Evolutionary conservation across 2,329 filamentous ascomycete species (phyloP), one percentile per base, ranked within the genome.

Genomic region (Aspergillus brasiliensis): DNA sequence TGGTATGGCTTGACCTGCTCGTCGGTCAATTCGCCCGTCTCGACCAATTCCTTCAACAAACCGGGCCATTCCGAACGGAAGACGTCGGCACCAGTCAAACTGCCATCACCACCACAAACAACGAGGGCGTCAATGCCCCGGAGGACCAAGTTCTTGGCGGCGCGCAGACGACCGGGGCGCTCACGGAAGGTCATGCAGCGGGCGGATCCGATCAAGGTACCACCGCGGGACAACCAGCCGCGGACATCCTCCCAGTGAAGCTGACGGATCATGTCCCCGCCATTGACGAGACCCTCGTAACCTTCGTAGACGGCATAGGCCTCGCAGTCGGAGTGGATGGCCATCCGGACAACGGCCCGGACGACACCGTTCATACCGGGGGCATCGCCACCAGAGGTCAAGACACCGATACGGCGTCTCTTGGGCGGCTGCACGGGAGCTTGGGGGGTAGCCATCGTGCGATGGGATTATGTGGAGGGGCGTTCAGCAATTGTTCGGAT

Each of bases 31-130:
- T 94, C 84, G 56, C 88, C 87, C 2, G 79, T 90, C 52, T 85
- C 74, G 37, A 98, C 90, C 62, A 99, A 85, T 81, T 99, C 95
- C 55, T 91, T 82, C 60, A 99, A 77, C 65, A 99, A 83, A 46
- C 90, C 87, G 3, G 93, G 91, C 95, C 95, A 99, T 75, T 99
- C 95, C 53, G 86, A 82, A 64, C 95, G 87, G 81, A 99, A 98
- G 72, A 87, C 89, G 82, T 99, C 95, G 57, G 95, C 95, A 73
- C 95, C 95, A 10, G 95, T 99, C 71, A 99, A 84, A 66, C 92
- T 96, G 64, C 95, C 95, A 75, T 99, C 95, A 80, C 95, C 95
- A 75, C 95, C 95, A 76, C 94, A 98, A 74, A 99, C 96, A 70
- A 99, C 90, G 69, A 99, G 83, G 56, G 95, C 95, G 75, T 99